These are phyloP conservation scores for Chlamydomonas incerta DNA, from an alignment of 139 green algal genomes.

Conservation along the genomic window DNA sequence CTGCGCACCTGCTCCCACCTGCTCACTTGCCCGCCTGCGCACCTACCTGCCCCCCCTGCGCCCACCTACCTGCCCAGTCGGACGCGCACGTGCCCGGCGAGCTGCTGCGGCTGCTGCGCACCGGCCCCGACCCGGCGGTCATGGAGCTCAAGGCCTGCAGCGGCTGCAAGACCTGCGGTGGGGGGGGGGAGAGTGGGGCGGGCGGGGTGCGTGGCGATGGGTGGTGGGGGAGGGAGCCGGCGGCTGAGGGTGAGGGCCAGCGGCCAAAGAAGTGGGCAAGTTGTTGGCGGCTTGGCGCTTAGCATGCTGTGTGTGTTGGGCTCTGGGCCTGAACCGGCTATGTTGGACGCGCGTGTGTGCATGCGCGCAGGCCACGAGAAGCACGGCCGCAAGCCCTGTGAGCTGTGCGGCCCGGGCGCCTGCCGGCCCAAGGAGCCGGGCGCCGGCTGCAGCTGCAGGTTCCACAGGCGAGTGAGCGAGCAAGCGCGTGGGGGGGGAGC, in stretches of 20 bases:
- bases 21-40: no score
- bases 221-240: not conserved
- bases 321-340: no score
- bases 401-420: slow-evolving; percentile 1
- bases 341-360: no score
- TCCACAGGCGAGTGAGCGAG: slow-evolving; percentile 8
- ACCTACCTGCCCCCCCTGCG: no score
- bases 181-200: not conserved
- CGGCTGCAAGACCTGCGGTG: slow-evolving; percentile 58
- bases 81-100: slow-evolving; percentile 40
- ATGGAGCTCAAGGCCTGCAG: slow-evolving; percentile 51
- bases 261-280: no score
- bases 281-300: no score
- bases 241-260: no score
- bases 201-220: not conserved
- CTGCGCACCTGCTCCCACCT: no score
- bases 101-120: slow-evolving; percentile 37
- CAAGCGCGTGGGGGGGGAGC: not conserved
- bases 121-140: slow-evolving; percentile 51
- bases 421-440: not conserved
- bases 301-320: no score
- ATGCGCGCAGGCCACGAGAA: slow-evolving; percentile 17
- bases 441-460: slow-evolving; percentile 1
- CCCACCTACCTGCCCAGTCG: no score
- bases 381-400: slow-evolving; percentile 20